Evolutionary conservation across 116 monocot genomes (phyloP).

Genomic region (Zostera marina): DNA sequence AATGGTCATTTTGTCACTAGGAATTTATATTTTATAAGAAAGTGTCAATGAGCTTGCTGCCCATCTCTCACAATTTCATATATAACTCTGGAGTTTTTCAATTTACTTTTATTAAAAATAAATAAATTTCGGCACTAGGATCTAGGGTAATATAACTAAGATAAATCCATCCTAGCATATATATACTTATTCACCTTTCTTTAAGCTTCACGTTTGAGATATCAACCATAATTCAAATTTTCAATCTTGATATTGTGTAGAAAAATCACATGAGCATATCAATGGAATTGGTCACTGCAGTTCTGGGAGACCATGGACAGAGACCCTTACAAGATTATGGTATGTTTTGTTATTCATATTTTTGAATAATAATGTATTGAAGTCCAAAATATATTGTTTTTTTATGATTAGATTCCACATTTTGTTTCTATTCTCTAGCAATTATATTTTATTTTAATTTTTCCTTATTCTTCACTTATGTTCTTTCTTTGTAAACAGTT

Average conservation of each 20-base stretch:
- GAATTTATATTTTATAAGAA: too few species aligned
- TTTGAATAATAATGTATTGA: too few species aligned
- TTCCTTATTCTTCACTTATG: background rate
- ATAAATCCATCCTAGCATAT: too few species aligned
- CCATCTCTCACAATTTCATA: too few species aligned
- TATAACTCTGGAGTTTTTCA: too few species aligned
- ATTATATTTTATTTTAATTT: background rate
- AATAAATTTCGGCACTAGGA: too few species aligned
- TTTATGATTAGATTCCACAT: too few species aligned
- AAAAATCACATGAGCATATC: conserved; percentile 74
- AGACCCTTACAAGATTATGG: conserved; percentile 96
- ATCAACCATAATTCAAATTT: background rate
- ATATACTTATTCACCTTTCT: background rate
- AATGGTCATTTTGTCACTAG: too few species aligned
- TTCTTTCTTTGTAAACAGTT: conserved; percentile 29
- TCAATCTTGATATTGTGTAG: conserved; percentile 14
- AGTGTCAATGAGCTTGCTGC: too few species aligned
- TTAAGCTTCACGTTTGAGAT: background rate
- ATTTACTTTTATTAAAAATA: too few species aligned
- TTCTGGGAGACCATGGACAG: conserved; percentile 97
- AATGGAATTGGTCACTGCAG: conserved; percentile 98
- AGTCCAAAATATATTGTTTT: too few species aligned
- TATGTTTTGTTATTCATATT: conserved; percentile 11
- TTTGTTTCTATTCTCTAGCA: background rate
- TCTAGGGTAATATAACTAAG: too few species aligned